Percentiles rank a stretch among this genome's conserved stretches.
phyloP scores from a whole-genome alignment of 2,329 filamentous ascomycete species.

The Triangularia setosa region DNA sequence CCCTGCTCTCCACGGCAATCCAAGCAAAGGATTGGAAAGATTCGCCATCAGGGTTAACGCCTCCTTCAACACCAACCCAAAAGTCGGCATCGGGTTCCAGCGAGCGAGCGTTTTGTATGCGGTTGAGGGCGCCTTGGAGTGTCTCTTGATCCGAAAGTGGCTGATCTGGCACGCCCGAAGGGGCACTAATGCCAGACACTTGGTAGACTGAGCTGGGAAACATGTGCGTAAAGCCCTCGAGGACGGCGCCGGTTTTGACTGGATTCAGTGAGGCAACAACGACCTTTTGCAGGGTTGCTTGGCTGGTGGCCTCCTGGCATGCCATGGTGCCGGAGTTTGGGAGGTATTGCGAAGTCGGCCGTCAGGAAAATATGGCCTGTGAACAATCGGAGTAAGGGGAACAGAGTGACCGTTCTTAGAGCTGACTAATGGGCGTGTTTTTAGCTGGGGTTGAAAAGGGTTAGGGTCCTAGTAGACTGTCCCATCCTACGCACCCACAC shows the following conservation, averaged over 20 bases:
- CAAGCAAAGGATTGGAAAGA: constrained; percentile 39
- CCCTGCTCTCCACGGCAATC: constrained; percentile 33
- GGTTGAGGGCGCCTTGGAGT: constrained; percentile 37
- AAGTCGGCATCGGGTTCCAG: constrained; percentile 33
- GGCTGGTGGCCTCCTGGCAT: not conserved
- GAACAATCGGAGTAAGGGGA: too few species aligned
- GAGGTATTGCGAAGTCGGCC: too few species aligned
- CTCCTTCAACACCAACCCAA: constrained; percentile 42
- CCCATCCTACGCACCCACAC: too few species aligned
- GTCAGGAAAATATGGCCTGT: not conserved
- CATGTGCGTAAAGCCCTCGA: constrained; percentile 35
- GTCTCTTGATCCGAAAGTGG: constrained; percentile 38
- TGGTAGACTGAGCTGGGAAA: constrained; percentile 29
- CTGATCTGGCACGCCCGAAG: constrained; percentile 39
- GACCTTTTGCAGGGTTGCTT: constrained; percentile 13
- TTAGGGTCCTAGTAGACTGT: too few species aligned
- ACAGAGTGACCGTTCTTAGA: too few species aligned
- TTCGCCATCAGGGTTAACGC: constrained; percentile 29
- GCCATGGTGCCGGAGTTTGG: not conserved
- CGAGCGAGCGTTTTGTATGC: constrained; percentile 33
- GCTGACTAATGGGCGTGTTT: not conserved
- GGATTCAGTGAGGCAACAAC: constrained; percentile 39
- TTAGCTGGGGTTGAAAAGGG: not conserved
- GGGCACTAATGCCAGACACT: constrained; percentile 29
- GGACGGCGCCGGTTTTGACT: constrained; percentile 37